Evolutionary conservation across 371 early-diverging fungal genomes (phyloP).

Genomic region (Phascolomyces articulosus): DNA sequence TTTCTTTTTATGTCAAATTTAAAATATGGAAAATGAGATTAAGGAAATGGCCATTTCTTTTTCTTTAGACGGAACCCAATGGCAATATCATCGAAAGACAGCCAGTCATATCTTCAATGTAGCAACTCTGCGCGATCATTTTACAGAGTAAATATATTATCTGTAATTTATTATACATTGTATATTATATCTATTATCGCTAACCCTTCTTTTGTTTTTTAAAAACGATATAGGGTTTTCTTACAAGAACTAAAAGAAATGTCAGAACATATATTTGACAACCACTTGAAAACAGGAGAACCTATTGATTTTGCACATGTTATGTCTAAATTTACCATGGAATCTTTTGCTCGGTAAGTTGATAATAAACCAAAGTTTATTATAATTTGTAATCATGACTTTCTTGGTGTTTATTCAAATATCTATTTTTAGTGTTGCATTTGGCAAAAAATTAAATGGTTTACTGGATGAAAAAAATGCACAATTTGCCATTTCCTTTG

Average conservation of each 20-base stretch:
- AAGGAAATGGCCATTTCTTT: no score
- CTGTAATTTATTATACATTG: background rate
- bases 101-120: conserved; percentile 58
- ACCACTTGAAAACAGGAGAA: conserved; percentile 26
- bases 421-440: conserved; percentile 36
- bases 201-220: background rate
- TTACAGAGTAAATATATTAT: conserved; percentile 32
- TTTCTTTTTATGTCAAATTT: no score
- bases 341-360: conserved; percentile 50
- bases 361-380: background rate
- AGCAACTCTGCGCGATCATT: conserved; percentile 57
- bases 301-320: conserved; percentile 42
- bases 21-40: no score
- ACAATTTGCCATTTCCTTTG: conserved; percentile 64
- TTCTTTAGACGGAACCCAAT: conserved; percentile 16
- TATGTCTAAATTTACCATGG: conserved; percentile 51
- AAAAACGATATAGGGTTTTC: conserved; percentile 35
- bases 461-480: conserved; percentile 27
- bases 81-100: conserved; percentile 48
- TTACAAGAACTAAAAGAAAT: conserved; percentile 39
- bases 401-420: background rate
- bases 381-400: no score
- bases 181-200: background rate
- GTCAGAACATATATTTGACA: conserved; percentile 29
- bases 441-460: conserved; percentile 44